Evolutionary conservation across 2,329 filamentous ascomycete genomes (phyloP), one percentile per base, ranked within the genome.

Genomic region (Fusarium phyllophilum): DNA sequence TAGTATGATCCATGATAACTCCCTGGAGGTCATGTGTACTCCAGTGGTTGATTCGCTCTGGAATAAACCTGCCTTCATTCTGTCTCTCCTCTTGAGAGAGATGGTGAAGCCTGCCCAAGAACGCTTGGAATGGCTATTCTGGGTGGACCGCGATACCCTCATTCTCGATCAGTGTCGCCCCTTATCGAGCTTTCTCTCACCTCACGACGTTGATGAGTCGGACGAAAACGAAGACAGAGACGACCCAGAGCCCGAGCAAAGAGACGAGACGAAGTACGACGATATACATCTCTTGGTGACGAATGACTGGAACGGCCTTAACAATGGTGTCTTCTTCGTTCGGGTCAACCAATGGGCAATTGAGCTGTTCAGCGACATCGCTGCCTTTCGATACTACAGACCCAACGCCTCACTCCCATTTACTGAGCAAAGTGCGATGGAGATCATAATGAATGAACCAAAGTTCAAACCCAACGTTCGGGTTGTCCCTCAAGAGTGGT

Each of bases 1-100:
- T 18, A 62, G 41, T 9, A 34, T 62, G 26, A 36, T 59, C 22
- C 60, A 62, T 3, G 14, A 18, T 2, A 58, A 31, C 7, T 18
- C 13, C 12, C 8, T 62, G 12, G 41, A 62, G 6, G 33, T 62
- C 4, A 46, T 59, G 41, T 62, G 60, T 22, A 39, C 52, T 22
- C 26, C 41, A 14, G 41, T 59, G 6, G 34, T 62, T 17, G 52
- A 62, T 18, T 24, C 33, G 1, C 54, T 62, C 10, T 62, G 41
- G 60, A 62, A 62, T 6, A 62, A 62, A 9, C 60, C 59, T 17
- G 59, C 59, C 4, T 62, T 62, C 24, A 62, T 62, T 8, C 4
- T 62, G 17, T 62, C 59, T 6, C 38, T 55, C 14, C 20, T 62
- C 4, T 33, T 62, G 17, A 41, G 24, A n/a, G 59, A 62, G 18